These are phyloP conservation scores for Kodamaea kaohsiungensis DNA, from an alignment of 805 yeast species.

Conservation along the genomic window DNA sequence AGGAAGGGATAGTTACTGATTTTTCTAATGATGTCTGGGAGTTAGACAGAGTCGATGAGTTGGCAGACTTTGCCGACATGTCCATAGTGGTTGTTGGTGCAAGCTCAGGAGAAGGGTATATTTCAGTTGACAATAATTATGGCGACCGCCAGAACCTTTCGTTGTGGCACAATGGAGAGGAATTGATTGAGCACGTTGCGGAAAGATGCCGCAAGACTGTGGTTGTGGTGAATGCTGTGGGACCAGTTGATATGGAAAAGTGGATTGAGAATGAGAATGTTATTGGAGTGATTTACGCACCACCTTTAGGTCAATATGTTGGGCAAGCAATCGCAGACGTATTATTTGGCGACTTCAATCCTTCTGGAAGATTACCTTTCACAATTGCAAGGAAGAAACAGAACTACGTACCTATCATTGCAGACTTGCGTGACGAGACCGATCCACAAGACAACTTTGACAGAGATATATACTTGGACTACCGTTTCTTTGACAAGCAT, in stretches of 20 bases:
- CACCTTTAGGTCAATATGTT: constrained; percentile 58
- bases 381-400: constrained; percentile 56
- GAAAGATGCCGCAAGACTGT: constrained; percentile 53
- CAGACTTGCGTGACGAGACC: constrained; percentile 23
- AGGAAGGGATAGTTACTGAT: constrained; percentile 47
- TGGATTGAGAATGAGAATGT: constrained; percentile 60
- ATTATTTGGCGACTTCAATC: constrained; percentile 60
- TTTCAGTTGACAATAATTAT: constrained; percentile 56
- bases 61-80: constrained; percentile 52
- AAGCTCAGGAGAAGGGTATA: constrained; percentile 59
- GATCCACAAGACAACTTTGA: constrained; percentile 47
- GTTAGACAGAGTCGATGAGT: constrained; percentile 41
- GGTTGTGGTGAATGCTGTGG: constrained; percentile 60
- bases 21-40: constrained; percentile 48
- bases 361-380: constrained; percentile 65
- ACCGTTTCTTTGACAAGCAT: constrained; percentile 57
- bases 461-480: constrained; percentile 53
- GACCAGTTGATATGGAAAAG: constrained; percentile 58
- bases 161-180: constrained; percentile 60
- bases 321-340: constrained; percentile 61
- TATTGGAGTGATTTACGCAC: constrained; percentile 55
- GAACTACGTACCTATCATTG: constrained; percentile 48
- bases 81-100: constrained; percentile 56
- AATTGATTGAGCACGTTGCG: constrained; percentile 50
- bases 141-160: constrained; percentile 59